Conservation (phyloP, 2,329 filamentous ascomycete species). For the Tolypocladium endophyticum region DNA sequence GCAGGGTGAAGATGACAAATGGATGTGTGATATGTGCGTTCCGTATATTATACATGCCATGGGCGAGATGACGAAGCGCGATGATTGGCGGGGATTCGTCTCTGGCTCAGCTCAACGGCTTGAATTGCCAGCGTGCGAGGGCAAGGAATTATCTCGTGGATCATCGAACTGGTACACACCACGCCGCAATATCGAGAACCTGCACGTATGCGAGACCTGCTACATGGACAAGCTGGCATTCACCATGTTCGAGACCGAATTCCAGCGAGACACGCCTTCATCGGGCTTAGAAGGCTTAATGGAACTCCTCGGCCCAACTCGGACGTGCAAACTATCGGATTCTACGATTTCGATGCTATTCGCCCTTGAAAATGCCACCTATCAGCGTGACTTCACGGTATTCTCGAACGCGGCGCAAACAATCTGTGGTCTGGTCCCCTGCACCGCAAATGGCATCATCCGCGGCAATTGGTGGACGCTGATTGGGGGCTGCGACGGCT, state of each 20-base stretch:
- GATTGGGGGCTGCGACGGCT: slow-evolving; percentile 9
- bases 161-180: slow-evolving; percentile 16
- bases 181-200: slow-evolving; percentile 10
- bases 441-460: slow-evolving; percentile 15
- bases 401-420: slow-evolving; percentile 10
- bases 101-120: slow-evolving; percentile 11
- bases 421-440: slow-evolving; percentile 13
- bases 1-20: slow-evolving; percentile 16
- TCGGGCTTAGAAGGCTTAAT: slow-evolving; percentile 13
- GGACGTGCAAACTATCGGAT: slow-evolving; percentile 14
- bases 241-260: slow-evolving; percentile 17
- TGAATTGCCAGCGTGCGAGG: slow-evolving; percentile 17
- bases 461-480: slow-evolving; percentile 24
- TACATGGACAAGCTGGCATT: slow-evolving; percentile 21
- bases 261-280: slow-evolving; percentile 9
- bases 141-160: slow-evolving; percentile 10
- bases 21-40: slow-evolving; percentile 21
- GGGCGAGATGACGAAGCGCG: slow-evolving; percentile 7
- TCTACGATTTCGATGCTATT: slow-evolving; percentile 10
- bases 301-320: slow-evolving; percentile 9
- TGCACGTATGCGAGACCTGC: slow-evolving; percentile 23
- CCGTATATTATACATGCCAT: slow-evolving; percentile 12
- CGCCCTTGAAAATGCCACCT: slow-evolving; percentile 15
- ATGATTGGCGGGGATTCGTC: slow-evolving; percentile 21
- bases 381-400: slow-evolving; percentile 12